Evolutionary conservation across 2,329 filamentous ascomycete genomes (phyloP), one percentile per base, ranked within the genome.

Genomic region (Trichoderma cornu-damae): DNA sequence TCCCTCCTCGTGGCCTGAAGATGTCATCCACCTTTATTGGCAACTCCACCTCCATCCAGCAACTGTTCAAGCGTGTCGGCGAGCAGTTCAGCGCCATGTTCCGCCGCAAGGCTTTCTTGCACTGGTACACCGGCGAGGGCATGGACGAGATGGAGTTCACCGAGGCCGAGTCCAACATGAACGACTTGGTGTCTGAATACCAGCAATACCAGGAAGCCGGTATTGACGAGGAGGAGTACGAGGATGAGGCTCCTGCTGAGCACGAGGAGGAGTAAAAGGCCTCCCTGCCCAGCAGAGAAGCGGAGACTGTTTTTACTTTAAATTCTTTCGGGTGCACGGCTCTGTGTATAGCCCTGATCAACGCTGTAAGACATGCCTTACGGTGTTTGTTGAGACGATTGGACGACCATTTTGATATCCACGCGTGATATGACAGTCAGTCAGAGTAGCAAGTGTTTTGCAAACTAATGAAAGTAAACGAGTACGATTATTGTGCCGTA

Each of bases 131-230:
- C 86, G 92, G 92, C 73, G 94, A 99, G 85, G 94, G 94, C 81
- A 99, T 99, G 94, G 94, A 99, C 80, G 94, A 99, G 88, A 97
- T 99, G 94, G 94, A 99, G 83, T 99, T 99, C 84, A 99, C 94
- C 74, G 94, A 99, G 85, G 94, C 94, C 69, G 94, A 99, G 87
- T 96, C 90, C 80, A 99, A 99, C 85, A 97, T 99, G 94, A 97
- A 99, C 83, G 94, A 99, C 78, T 82, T 99, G 73, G 93, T 99
- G 70, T 96, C 91, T 62, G 94, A 99, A 79, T 99, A 99, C 84
- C 94, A 97, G 86, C 94, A 99, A 79, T 99, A 99, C 87, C 94
- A 99, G 86, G 94, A 99, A 77, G 94, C 94, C 74, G 89, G 90
- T 71, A 85, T 96, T 77, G 95, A 94, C 61, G 94, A 99, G 79